Evolutionary conservation across 2,329 filamentous ascomycete genomes (phyloP).

Genomic region (Fusarium sp.): DNA sequence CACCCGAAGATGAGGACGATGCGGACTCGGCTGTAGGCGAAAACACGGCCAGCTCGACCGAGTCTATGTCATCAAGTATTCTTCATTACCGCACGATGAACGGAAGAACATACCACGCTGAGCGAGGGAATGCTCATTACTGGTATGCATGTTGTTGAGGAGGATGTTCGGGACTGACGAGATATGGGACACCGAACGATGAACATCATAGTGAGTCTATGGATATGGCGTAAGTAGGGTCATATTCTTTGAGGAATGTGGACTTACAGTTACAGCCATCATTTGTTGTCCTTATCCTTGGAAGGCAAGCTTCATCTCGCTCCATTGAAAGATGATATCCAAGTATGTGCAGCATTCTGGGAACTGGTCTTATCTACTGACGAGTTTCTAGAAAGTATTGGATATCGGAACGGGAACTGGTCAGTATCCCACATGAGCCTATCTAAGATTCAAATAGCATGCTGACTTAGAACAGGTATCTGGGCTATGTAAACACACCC

Average conservation of each 20-base stretch:
- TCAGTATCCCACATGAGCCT: slow-evolving; percentile 2
- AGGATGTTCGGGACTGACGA: accelerated
- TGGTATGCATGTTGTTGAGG: slow-evolving; percentile 14
- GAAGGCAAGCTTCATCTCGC: slow-evolving; percentile 24
- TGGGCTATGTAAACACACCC: slow-evolving; percentile 57
- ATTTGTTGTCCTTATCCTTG: slow-evolving; percentile 24
- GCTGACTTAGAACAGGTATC: slow-evolving; percentile 38
- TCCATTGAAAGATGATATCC: slow-evolving; percentile 40
- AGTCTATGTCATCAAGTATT: slow-evolving; percentile 40
- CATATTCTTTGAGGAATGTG: accelerated
- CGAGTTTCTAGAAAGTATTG: slow-evolving; percentile 42
- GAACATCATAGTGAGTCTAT: slow-evolving; percentile 39
- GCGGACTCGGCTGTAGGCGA: slow-evolving; percentile 32
- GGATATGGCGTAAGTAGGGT: slow-evolving; percentile 31
- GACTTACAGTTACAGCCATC: slow-evolving; percentile 4
- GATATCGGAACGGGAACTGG: slow-evolving; percentile 68
- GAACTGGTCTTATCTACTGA: slow-evolving; percentile 1
- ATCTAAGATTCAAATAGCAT: accelerated
- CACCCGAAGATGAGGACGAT: not conserved
- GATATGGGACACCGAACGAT: slow-evolving; percentile 30
- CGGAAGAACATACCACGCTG: slow-evolving; percentile 41
- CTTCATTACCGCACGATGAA: slow-evolving; percentile 40
- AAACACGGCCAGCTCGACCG: slow-evolving; percentile 34
- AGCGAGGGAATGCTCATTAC: slow-evolving; percentile 37
- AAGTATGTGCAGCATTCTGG: slow-evolving; percentile 8